phyloP scores from a whole-genome alignment of 768 basidiomycete species.

The Punctularia strigosozonata region DNA sequence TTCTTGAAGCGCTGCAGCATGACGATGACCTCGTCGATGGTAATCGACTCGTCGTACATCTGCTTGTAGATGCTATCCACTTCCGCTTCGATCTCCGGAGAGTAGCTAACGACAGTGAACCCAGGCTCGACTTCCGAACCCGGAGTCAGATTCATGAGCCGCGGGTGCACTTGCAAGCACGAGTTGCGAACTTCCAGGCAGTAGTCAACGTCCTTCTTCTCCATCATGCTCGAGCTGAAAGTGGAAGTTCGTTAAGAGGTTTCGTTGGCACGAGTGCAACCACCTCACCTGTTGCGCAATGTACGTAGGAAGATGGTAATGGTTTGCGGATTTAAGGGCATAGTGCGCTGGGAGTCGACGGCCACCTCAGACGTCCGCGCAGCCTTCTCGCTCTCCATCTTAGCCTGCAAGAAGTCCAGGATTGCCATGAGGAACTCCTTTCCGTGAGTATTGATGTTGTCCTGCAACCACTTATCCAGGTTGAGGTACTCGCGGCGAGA shows the following conservation, averaged over 20 bases:
- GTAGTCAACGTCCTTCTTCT: slow-evolving; percentile 68
- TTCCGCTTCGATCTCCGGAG: slow-evolving; percentile 81
- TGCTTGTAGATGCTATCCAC: slow-evolving; percentile 94
- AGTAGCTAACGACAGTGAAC: slow-evolving; percentile 78
- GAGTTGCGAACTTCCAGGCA: slow-evolving; percentile 88
- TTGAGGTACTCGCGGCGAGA: slow-evolving; percentile 90
- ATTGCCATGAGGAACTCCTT: slow-evolving; percentile 80
- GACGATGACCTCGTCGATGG: slow-evolving; percentile 88
- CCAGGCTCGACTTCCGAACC: slow-evolving; percentile 84
- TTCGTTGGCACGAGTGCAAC: neutral
- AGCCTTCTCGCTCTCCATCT: slow-evolving; percentile 83
- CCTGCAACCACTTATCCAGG: slow-evolving; percentile 92
- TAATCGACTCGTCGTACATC: slow-evolving; percentile 93
- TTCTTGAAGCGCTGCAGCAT: slow-evolving; percentile 80
- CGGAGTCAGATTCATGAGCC: slow-evolving; percentile 88
- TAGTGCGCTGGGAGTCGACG: slow-evolving; percentile 68
- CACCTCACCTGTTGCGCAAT: slow-evolving; percentile 65
- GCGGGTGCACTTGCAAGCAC: slow-evolving; percentile 90
- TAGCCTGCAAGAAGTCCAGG: slow-evolving; percentile 82
- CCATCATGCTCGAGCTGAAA: slow-evolving; percentile 60
- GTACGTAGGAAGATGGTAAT: slow-evolving; percentile 89
- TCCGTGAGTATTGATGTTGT: slow-evolving; percentile 74
- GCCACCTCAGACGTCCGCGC: slow-evolving; percentile 67
- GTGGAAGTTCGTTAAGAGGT: slow-evolving; percentile 4
- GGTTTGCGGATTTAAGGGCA: slow-evolving; percentile 78